Evolutionary conservation across 2,329 filamentous ascomycete species (phyloP).

Genomic region (Ilyonectria sp.): DNA sequence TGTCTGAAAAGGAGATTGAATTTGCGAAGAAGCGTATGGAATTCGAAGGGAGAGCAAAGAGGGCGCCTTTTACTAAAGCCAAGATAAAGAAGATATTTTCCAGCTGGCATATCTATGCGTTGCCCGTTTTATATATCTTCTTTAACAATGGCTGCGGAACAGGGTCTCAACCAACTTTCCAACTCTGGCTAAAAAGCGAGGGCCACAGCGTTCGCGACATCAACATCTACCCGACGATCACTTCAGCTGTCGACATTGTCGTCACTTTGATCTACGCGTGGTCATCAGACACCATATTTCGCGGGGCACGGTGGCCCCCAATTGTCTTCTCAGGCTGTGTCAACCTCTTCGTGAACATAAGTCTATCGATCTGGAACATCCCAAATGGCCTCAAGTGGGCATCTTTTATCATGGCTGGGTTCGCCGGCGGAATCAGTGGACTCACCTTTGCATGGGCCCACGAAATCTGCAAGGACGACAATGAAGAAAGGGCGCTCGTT

Average conservation of each 20-base stretch:
- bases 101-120: constrained; percentile 75
- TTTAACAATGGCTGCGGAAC: constrained; percentile 72
- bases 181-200: constrained; percentile 61
- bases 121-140: constrained; percentile 72
- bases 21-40: constrained; percentile 50
- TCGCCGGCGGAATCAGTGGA: constrained; percentile 63
- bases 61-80: constrained; percentile 56
- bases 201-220: constrained; percentile 58
- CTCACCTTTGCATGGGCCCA: constrained; percentile 65
- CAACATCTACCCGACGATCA: constrained; percentile 73
- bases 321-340: constrained; percentile 68
- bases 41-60: constrained; percentile 60
- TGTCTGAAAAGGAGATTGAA: constrained; percentile 43
- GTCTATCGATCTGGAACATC: constrained; percentile 60
- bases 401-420: constrained; percentile 69
- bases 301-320: constrained; percentile 73
- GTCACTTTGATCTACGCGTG: constrained; percentile 75
- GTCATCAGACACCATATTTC: constrained; percentile 73
- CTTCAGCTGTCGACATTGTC: constrained; percentile 66
- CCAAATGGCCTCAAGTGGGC: constrained; percentile 73
- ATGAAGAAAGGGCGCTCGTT: constrained; percentile 78
- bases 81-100: constrained; percentile 74
- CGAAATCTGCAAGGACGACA: constrained; percentile 65
- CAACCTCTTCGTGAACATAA: constrained; percentile 57
- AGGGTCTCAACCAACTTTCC: constrained; percentile 69